Evolutionary conservation across 1,284 basidiomycete genomes (phyloP).

Genomic region (Termitomyces sp.): DNA sequence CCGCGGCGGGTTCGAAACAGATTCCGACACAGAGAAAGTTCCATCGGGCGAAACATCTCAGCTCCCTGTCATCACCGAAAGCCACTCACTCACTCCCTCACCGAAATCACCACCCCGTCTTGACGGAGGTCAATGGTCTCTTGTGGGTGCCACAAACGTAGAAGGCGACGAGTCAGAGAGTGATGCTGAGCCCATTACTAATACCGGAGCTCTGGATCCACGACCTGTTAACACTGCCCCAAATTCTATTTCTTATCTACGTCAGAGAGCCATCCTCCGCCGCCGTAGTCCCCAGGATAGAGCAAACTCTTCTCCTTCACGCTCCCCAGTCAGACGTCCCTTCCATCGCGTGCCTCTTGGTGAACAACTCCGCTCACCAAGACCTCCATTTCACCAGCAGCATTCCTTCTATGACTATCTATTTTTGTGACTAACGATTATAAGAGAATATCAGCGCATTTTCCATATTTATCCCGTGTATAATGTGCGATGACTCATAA

Average conservation of each 20-base stretch:
- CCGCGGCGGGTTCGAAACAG: slow-evolving; percentile 33
- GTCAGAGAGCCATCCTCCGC: slow-evolving; percentile 15
- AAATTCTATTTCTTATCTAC: slow-evolving; percentile 7
- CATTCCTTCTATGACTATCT: slow-evolving; percentile 35
- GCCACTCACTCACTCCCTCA: slow-evolving; percentile 16
- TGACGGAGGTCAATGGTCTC: slow-evolving; percentile 32
- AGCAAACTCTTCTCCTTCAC: slow-evolving; percentile 40
- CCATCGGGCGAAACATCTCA: slow-evolving; percentile 11
- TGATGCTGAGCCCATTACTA: slow-evolving; percentile 24
- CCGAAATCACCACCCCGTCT: slow-evolving; percentile 4
- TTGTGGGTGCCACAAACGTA: slow-evolving; percentile 27
- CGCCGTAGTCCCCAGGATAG: slow-evolving; percentile 23
- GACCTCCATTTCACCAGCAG: slow-evolving; percentile 10
- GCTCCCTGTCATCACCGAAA: slow-evolving; percentile 32
- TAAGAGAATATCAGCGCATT: neutral
- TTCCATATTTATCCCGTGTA: neutral
- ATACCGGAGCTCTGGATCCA: slow-evolving; percentile 17
- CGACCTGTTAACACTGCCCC: neutral
- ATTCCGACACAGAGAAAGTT: slow-evolving; percentile 39
- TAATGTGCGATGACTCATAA: neutral
- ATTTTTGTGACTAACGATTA: slow-evolving; percentile 22
- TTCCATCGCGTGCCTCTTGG: slow-evolving; percentile 16
- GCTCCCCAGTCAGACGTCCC: slow-evolving; percentile 31
- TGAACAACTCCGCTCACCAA: slow-evolving; percentile 5
- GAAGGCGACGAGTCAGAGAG: slow-evolving; percentile 31